phyloP scores from a whole-genome alignment of 2,329 filamentous ascomycete species.

The Sporothrix schenckii region DNA sequence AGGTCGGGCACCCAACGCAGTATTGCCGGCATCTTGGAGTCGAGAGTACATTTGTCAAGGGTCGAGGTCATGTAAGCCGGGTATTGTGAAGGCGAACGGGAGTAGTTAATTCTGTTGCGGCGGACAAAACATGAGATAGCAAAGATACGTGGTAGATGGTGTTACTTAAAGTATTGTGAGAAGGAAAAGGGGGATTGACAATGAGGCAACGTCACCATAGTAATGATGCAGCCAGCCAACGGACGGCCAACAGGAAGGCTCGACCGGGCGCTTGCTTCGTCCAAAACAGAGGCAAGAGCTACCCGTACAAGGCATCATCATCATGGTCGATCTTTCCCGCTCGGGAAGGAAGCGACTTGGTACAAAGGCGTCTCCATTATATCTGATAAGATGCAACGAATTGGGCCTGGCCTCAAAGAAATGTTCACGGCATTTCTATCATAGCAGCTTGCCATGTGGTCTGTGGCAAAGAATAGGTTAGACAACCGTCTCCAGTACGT shows the following conservation, averaged over 20 bases:
- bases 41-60: too few species aligned
- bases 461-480: neutral
- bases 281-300: neutral
- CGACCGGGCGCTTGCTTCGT: neutral
- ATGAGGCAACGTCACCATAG: neutral
- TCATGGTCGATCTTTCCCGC: conserved; percentile 1
- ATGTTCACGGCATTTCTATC: neutral
- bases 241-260: neutral
- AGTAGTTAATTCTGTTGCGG: neutral
- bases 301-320: neutral
- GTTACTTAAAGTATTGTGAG: neutral
- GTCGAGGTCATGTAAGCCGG: neutral
- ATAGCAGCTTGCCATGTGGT: too few species aligned
- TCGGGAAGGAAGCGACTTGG: neutral
- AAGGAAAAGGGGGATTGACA: neutral
- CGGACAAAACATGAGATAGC: neutral
- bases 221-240: neutral
- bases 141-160: neutral
- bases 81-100: neutral
- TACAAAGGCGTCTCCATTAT: neutral
- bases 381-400: neutral
- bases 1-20: neutral
- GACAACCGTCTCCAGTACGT: neutral
- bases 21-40: neutral
- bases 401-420: neutral